These are phyloP conservation scores for Leccinum uliginosum DNA, from an alignment of 768 basidiomycete genomes.

Conservation along the genomic window DNA sequence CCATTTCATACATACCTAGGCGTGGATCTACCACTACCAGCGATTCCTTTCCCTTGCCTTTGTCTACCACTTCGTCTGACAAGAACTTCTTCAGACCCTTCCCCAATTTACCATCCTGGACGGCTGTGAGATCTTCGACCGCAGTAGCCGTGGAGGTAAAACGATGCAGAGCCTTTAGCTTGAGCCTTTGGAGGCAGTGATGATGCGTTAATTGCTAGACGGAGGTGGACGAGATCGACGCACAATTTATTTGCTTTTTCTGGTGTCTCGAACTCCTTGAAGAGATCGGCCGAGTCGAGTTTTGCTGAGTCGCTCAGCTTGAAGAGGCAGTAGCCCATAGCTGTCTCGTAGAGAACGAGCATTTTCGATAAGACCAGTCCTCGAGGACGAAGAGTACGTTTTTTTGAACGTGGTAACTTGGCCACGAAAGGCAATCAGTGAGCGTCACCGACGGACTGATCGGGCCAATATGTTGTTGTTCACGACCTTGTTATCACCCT, in stretches of 20 bases:
- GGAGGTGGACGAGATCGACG: conserved; percentile 31
- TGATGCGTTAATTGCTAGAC: conserved; percentile 8
- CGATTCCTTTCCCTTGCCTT: conserved; percentile 85
- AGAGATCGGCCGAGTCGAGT: conserved; percentile 78
- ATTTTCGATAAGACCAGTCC: conserved; percentile 41
- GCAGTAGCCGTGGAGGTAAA: conserved; percentile 96
- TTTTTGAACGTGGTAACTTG: conserved; percentile 33
- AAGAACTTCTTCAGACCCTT: conserved; percentile 94
- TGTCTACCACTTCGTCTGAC: conserved; percentile 77
- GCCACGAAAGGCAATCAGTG: conserved; percentile 19
- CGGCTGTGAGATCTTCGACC: conserved; percentile 92
- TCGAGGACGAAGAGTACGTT: conserved; percentile 5
- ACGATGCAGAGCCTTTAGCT: conserved; percentile 91
- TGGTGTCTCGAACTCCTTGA: conserved; percentile 90
- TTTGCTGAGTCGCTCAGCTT: conserved; percentile 89
- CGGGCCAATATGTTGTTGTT: not conserved
- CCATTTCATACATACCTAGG: conserved; percentile 60
- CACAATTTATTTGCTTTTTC: conserved; percentile 91
- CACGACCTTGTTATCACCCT: conserved; percentile 1
- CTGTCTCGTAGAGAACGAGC: conserved; percentile 96
- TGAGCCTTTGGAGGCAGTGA: conserved; percentile 56
- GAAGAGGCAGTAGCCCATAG: conserved; percentile 97
- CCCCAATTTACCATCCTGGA: conserved; percentile 90
- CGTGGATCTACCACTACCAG: conserved; percentile 86
- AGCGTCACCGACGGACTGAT: not conserved